Base-by-base conservation (phyloP, 1,284 basidiomycete species). In the Irpex sp. region DNA sequence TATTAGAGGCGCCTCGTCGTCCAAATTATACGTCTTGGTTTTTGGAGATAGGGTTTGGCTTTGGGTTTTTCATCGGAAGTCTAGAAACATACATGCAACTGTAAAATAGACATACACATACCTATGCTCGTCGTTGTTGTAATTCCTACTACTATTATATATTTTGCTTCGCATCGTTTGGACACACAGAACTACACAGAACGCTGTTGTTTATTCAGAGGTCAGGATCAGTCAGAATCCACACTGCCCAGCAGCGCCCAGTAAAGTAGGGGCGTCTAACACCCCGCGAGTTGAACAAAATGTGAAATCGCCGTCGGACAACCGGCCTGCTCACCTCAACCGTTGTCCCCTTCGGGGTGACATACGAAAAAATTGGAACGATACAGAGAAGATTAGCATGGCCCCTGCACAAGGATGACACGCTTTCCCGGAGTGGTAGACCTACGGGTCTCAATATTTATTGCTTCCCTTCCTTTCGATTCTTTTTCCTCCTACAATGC, bases 301-400 rank as follows among this genome's bases (percentile, higher is more conserved):
- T 54, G 34, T 40, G 31, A 52, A 58, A 51, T 9, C 17, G 48
- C 15, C 7, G 13, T 17, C 9, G 13, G 17, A 7, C 15, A n/a
- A 9, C 13, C 17, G 5, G 4, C 15, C 8, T 15, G 9, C 15
- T 17, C 55, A 40, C 55, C 13, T 7, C 5, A 1, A 36, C 4
- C 4, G 49, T 3, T 62, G 61, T 62, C 61, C 61, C 61, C 61
- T 62, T 62, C 61, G 61, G 61, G 61, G 61, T 62, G 61, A 62
- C 61, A 62, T 62, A 26, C 21, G 21, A 26, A 26, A 26, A 26
- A 26, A 26, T 26, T 26, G 21, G 21, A 26, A 26, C 21, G 61
- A 62, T 62, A 62, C 61, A 62, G 61, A 62, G 61, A 62, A 62
- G 61, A 62, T 62, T 62, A 62, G 61, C 61, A 62, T 62, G 61